Evolutionary conservation across 2,329 filamentous ascomycete genomes (phyloP), one percentile per base, ranked within the genome.

Genomic region (Xylaria sp.): DNA sequence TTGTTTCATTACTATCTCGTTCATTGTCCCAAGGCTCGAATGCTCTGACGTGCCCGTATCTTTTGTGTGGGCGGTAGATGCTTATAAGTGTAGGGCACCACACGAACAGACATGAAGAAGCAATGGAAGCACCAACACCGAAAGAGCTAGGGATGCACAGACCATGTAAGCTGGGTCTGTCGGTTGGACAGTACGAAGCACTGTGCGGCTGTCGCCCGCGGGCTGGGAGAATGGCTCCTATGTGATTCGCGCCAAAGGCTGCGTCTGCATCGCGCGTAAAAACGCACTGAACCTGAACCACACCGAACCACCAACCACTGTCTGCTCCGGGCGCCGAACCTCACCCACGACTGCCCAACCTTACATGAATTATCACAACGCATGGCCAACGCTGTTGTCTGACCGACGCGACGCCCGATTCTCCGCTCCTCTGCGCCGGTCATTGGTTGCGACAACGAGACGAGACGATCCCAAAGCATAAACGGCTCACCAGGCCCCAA

Each of bases 241-340:
- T 67, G 51, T 59, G 46, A 61, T 71, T 71, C 67, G 69, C 69
- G 69, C 67, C 61, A 63, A 54, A 65, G 51, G 59, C 33, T 66
- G 62, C 62, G 53, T 68, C 64, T 67, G 40, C 53, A 54, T 59
- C 65, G 60, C 67, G 71, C 44, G 65, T 69, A 71, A 72, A 71
- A 71, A 67, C 58, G 57, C 67, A 64, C 63, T 65, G 66, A 36
- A 46, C 59, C 64, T 17, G 36, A 48, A 66, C 62, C 42, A 66
- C 46, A 60, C 38, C 23, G 36, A 38, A 54, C 36, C 46, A 59
- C 23, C 15, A 38, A 46, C 36, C 46, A 59, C 33, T 23, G 46
- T 48, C 33, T 36, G 9, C 54, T 44, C 54, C 49, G 28, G 20
- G 49, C 54, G 31, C 53, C 42, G 49, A 38, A 57, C 26, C 33